These are phyloP conservation scores for Alternaria sp. DNA, from an alignment of 2,329 filamentous ascomycete species.

Conservation along the genomic window DNA sequence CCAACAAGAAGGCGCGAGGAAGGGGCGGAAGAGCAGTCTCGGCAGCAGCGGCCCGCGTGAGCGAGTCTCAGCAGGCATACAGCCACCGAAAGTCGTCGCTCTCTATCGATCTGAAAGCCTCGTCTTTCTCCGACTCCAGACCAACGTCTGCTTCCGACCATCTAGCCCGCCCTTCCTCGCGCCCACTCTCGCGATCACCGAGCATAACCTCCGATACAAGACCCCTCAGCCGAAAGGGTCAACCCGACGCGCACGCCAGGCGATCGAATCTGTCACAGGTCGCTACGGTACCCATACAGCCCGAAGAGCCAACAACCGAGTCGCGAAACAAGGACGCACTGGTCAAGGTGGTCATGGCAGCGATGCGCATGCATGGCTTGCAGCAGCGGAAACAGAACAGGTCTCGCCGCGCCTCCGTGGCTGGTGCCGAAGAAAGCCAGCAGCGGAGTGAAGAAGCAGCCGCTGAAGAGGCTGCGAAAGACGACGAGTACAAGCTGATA, in stretches of 20 bases:
- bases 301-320: conserved; percentile 45
- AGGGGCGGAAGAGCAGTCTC: conserved; percentile 53
- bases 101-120: conserved; percentile 35
- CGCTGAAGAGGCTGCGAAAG: conserved; percentile 45
- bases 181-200: conserved; percentile 39
- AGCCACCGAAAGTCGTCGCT: conserved; percentile 41
- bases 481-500: conserved; percentile 60
- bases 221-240: conserved; percentile 40
- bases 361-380: conserved; percentile 59
- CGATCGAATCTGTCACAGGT: conserved; percentile 45
- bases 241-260: conserved; percentile 30
- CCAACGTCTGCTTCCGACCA: conserved; percentile 33
- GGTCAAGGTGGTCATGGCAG: conserved; percentile 59
- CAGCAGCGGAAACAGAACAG: conserved; percentile 51
- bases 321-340: conserved; percentile 58
- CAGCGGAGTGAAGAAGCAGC: conserved; percentile 20
- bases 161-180: conserved; percentile 29
- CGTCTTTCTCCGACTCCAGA: conserved; percentile 28
- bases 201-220: conserved; percentile 42
- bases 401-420: conserved; percentile 31
- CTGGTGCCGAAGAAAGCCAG: conserved; percentile 21
- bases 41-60: conserved; percentile 49
- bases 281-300: conserved; percentile 35
- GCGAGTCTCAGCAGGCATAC: conserved; percentile 31
- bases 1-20: conserved; percentile 50